Evolutionary conservation across 371 early-diverging fungal genomes (phyloP).

Genomic region (Dinochytrium kinnereticum): DNA sequence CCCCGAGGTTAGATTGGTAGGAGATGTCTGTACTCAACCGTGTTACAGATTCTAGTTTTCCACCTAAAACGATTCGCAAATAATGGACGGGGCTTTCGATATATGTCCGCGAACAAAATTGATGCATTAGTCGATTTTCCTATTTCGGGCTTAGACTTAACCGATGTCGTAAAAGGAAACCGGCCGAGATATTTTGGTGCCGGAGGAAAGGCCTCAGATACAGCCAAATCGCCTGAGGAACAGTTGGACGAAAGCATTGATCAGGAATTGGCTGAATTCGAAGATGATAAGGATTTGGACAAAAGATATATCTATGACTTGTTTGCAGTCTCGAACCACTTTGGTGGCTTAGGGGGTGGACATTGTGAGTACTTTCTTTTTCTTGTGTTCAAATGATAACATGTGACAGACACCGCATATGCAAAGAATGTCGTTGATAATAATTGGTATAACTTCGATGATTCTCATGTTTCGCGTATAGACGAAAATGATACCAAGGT

Average conservation of each 20-base stretch:
- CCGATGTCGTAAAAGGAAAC: constrained; percentile 53
- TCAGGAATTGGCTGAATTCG: background rate
- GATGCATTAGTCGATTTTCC: constrained; percentile 65
- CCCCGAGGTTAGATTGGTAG: constrained; percentile 66
- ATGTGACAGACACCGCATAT: constrained; percentile 79
- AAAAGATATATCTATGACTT: constrained; percentile 75
- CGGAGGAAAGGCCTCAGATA: constrained; percentile 60
- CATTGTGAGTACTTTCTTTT: constrained; percentile 53
- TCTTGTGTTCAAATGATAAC: background rate
- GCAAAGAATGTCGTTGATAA: constrained; percentile 75
- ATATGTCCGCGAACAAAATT: constrained; percentile 72
- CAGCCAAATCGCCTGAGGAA: background rate
- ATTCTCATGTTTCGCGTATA: constrained; percentile 70
- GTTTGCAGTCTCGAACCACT: constrained; percentile 89
- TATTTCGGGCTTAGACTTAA: constrained; percentile 59
- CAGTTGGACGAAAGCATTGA: constrained; percentile 3
- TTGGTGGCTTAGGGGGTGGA: constrained; percentile 91
- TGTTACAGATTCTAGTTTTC: constrained; percentile 71
- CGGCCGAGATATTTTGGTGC: no score
- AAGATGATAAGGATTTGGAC: constrained; percentile 19
- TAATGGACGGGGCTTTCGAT: constrained; percentile 60
- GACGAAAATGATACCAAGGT: constrained; percentile 62
- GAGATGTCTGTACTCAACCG: background rate
- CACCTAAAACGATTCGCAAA: constrained; percentile 91
- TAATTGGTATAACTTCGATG: constrained; percentile 90